Evolutionary conservation across 2,329 filamentous ascomycete genomes (phyloP), one percentile per base, ranked within the genome.

Genomic region (Monilinia fructicola): DNA sequence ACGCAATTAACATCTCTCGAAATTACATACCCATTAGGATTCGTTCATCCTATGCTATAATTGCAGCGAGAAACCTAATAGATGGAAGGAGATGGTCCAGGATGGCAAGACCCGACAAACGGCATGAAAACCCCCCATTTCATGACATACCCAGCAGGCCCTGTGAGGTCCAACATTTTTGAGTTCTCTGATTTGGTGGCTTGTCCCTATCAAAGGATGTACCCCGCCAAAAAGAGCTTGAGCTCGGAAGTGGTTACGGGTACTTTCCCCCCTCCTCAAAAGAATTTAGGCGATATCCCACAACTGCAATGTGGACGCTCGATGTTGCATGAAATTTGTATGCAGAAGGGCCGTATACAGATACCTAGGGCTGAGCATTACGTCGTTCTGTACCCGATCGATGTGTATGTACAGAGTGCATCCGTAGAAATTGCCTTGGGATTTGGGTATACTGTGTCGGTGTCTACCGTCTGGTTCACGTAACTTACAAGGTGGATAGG

Each of bases 361-460:
- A n/a, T 38, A 50, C 31, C 14, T 40, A 50, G 44, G 31, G 44
- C 58, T 38, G 58, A 61, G 26, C 18, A 61, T 61, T 38, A 50
- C n/a, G 31, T 61, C 56, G 18, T 3, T 26, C n/a, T 35, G 28
- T 21, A 7, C 4, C 7, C 6, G 7, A 12, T 26, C 0, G 6
- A 44, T n/a, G 9, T 12, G 7, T 60, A n/a, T 14, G 26, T 48
- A 31, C 14, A 11, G 42, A 26, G 14, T 18, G 40, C 40, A 44
- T 46, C 46, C 26, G 18, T 31, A 46, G 18, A 11, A 58, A 21
- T 58, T 28, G 23, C 55, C 18, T n/a, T 31, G 55, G 10, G 11
- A 35, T 21, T 46, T 40, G 55, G 40, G 18, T n/a, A 58, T 44
- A 28, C 28, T 12, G 6, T n/a, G 40, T 16, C 14, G n/a, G 6